A percentile compares a stretch with the other conserved stretches of the same genome.
Conservation (phyloP, 768 basidiomycete genomes). For the Strobilomyces confusus region DNA sequence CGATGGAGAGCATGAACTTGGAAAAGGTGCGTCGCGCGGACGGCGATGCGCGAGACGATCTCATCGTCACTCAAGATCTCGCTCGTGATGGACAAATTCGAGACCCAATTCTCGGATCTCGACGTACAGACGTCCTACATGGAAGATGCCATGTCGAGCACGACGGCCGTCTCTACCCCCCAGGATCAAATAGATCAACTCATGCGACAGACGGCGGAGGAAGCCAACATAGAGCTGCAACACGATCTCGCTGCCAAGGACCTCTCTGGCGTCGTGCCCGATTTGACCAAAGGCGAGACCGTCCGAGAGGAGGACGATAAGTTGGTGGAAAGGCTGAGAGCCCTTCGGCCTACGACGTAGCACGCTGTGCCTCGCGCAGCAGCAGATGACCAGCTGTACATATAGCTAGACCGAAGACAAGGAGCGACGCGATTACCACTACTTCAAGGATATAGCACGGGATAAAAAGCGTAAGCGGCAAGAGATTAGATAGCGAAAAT, state of each 20-base stretch:
- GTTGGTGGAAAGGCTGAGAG: slow-evolving; percentile 84
- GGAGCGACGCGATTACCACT: slow-evolving; percentile 14
- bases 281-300: slow-evolving; percentile 48
- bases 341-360: slow-evolving; percentile 74
- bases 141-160: slow-evolving; percentile 94
- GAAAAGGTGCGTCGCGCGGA: slow-evolving; percentile 64
- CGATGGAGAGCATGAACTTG: slow-evolving; percentile 99
- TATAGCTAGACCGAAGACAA: slow-evolving; percentile 3
- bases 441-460: slow-evolving; percentile 10
- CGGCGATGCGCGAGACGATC: not conserved
- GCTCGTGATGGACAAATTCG: slow-evolving; percentile 98
- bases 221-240: slow-evolving; percentile 92
- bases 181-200: slow-evolving; percentile 96
- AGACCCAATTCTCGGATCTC: slow-evolving; percentile 91
- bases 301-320: slow-evolving; percentile 73
- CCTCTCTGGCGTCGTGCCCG: slow-evolving; percentile 51
- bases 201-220: slow-evolving; percentile 92
- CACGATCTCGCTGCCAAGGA: slow-evolving; percentile 79
- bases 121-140: slow-evolving; percentile 98
- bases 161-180: slow-evolving; percentile 89
- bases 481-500: slow-evolving; percentile 24
- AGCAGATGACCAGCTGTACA: not conserved
- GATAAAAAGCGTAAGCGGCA: slow-evolving; percentile 20
- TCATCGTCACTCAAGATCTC: slow-evolving; percentile 64
- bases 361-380: slow-evolving; percentile 7